Conservation (phyloP, 768 basidiomycete species). For the Termitomyces bulborhizus region DNA sequence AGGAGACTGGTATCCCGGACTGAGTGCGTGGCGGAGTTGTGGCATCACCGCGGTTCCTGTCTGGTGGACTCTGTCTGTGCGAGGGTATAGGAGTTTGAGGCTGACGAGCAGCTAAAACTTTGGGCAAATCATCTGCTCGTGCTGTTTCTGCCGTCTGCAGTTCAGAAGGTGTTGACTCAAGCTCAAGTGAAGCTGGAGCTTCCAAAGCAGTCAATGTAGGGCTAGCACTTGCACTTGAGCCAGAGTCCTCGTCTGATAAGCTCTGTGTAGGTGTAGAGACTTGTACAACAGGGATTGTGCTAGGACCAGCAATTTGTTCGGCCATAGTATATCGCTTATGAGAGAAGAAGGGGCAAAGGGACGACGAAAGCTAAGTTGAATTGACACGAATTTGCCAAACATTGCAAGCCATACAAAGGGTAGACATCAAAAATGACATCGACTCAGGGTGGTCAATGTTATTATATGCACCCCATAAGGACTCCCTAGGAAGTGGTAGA, state of each 20-base stretch:
- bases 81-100: neutral
- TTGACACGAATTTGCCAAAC: slow-evolving; percentile 4
- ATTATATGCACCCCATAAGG: too few relatives aligned
- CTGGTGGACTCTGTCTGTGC: neutral
- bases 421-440: too few relatives aligned
- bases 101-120: neutral
- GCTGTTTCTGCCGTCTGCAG: neutral
- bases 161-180: slow-evolving; percentile 2
- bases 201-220: slow-evolving; percentile 4
- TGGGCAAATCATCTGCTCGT: neutral
- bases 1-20: slow-evolving; percentile 1
- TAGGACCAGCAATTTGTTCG: slow-evolving; percentile 6
- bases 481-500: too few relatives aligned
- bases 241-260: neutral
- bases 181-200: slow-evolving; percentile 4
- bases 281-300: slow-evolving; percentile 8
- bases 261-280: slow-evolving; percentile 2
- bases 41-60: neutral
- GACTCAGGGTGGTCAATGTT: too few relatives aligned
- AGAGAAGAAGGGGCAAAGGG: neutral
- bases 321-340: slow-evolving; percentile 4
- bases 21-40: slow-evolving; percentile 6
- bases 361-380: neutral
- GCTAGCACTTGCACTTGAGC: slow-evolving; percentile 5
- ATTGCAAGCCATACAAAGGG: neutral